These are phyloP conservation scores for Venturia carpophila DNA, from an alignment of 2,329 filamentous ascomycete species.

Conservation along the genomic window DNA sequence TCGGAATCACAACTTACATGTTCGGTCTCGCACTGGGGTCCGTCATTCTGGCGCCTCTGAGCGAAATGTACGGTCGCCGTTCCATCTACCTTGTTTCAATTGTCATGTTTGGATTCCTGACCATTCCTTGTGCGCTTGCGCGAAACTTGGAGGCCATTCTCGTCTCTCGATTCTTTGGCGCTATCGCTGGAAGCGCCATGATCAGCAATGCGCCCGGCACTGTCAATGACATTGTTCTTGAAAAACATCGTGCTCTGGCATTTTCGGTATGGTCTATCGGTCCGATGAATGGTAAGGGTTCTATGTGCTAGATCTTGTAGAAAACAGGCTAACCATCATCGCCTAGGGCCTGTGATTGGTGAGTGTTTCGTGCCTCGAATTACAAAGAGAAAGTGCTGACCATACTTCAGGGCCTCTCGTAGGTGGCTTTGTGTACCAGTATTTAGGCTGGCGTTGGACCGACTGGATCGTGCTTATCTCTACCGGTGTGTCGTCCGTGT, in stretches of 20 bases:
- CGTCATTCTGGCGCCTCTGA: conserved; percentile 65
- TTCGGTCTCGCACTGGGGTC: conserved; percentile 65
- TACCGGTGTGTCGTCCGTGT: conserved; percentile 51
- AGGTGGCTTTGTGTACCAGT: conserved; percentile 71
- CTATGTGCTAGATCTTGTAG: not conserved
- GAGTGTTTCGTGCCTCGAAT: too few relatives aligned
- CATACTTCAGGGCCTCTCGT: conserved; percentile 53
- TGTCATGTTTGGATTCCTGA: conserved; percentile 55
- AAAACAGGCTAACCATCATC: not conserved
- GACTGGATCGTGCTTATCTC: conserved; percentile 71
- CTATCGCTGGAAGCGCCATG: conserved; percentile 69
- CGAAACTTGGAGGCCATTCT: conserved; percentile 61
- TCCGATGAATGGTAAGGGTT: conserved; percentile 66
- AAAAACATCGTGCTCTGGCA: conserved; percentile 71
- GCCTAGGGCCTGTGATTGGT: conserved; percentile 30
- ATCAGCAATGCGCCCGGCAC: conserved; percentile 77
- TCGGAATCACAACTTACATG: conserved; percentile 73
- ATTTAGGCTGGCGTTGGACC: conserved; percentile 81
- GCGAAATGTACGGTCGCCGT: conserved; percentile 60
- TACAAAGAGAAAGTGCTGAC: too few relatives aligned
- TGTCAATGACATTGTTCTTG: conserved; percentile 72
- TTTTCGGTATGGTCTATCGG: conserved; percentile 80
- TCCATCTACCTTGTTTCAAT: conserved; percentile 62
- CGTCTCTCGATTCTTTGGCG: conserved; percentile 66
- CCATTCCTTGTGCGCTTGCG: conserved; percentile 64